Evolutionary conservation across 139 green algal genomes (phyloP).

Genomic region (Monoraphidium neglectum): DNA sequence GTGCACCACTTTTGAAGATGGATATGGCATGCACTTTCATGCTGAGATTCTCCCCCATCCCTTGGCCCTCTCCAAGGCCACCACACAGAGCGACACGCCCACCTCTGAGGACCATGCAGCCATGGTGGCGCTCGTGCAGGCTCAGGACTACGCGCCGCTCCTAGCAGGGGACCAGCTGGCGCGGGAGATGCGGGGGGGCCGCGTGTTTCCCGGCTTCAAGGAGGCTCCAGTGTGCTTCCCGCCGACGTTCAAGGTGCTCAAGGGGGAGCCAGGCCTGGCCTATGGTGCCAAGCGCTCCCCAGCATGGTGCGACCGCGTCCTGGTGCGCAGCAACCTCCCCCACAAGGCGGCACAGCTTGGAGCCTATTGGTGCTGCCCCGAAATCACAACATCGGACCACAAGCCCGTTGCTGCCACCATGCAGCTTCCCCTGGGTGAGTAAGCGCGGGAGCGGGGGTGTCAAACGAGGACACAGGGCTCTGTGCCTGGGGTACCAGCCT

Average conservation of each 20-base stretch:
- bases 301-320: conserved; percentile 75
- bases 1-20: no score
- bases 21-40: no score
- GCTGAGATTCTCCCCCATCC: no score
- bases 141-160: conserved; percentile 17
- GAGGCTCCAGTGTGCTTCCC: conserved; percentile 60
- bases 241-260: conserved; percentile 73
- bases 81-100: conserved; percentile 41
- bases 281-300: conserved; percentile 65
- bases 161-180: conserved; percentile 50
- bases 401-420: conserved; percentile 69
- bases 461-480: no score
- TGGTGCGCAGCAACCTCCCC: conserved; percentile 59
- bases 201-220: conserved; percentile 62
- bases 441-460: no score
- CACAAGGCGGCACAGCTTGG: conserved; percentile 33
- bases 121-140: conserved; percentile 31
- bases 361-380: conserved; percentile 53
- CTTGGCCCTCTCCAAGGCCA: conserved; percentile 8
- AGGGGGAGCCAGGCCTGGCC: conserved; percentile 23
- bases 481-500: no score
- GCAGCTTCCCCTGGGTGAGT: conserved; percentile 27
- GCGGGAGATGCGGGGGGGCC: conserved; percentile 28
- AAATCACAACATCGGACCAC: conserved; percentile 67
- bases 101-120: conserved; percentile 38